phyloP scores from a whole-genome alignment of 2,329 filamentous ascomycete species.

The Hirsutella rhossiliensis region DNA sequence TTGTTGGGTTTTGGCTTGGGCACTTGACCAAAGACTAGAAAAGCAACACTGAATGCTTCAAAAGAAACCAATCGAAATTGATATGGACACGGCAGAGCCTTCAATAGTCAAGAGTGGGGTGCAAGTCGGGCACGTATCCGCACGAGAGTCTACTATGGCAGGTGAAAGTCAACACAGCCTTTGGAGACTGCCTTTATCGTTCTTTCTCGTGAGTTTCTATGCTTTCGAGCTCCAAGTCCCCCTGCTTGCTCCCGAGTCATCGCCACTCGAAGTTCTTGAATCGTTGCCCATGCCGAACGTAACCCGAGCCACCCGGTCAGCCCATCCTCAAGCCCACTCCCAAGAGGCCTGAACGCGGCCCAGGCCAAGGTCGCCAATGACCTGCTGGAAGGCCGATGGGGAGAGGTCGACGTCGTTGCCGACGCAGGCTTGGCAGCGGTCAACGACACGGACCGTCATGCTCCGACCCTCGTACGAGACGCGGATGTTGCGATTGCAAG shows the following conservation, averaged over 20 bases:
- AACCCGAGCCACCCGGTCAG: background rate
- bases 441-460: slow-evolving; percentile 53
- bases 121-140: too few species aligned
- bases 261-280: too few species aligned
- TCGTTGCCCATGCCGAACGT: background rate
- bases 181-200: background rate
- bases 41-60: too few species aligned
- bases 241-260: background rate
- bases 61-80: too few species aligned
- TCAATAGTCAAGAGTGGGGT: too few species aligned
- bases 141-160: too few species aligned
- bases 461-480: slow-evolving; percentile 34
- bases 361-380: slow-evolving; percentile 21
- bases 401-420: slow-evolving; percentile 36
- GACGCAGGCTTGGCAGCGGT: slow-evolving; percentile 45
- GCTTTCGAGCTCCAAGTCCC: background rate
- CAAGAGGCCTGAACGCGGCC: slow-evolving; percentile 13
- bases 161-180: background rate
- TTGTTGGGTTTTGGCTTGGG: too few species aligned
- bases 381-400: slow-evolving; percentile 29
- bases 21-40: too few species aligned
- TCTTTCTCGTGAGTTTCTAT: background rate
- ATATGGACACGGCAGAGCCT: too few species aligned
- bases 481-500: slow-evolving; percentile 54
- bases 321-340: slow-evolving; percentile 9